A percentile compares a stretch with the other conserved stretches of the same genome.
Evolutionary conservation across 257 asterid species (phyloP).

Genomic region (Prunella vulgaris): DNA sequence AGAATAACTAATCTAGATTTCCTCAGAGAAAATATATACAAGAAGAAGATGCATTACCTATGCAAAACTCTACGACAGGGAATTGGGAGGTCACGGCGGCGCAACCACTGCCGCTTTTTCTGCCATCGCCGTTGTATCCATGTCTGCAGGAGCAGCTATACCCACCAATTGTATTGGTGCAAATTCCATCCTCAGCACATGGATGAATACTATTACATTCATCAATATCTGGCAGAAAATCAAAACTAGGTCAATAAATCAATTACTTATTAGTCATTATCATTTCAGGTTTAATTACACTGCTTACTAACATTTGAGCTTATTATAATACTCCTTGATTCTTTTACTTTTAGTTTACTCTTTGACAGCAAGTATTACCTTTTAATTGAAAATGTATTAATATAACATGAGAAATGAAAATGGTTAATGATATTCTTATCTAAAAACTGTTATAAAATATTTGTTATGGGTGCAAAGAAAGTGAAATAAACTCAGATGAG

Average conservation of each 20-base stretch:
- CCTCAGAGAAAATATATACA: too few species aligned
- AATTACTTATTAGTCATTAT: too few species aligned
- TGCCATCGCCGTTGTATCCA: conserved; percentile 43
- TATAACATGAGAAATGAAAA: too few species aligned
- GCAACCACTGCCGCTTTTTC: conserved; percentile 39
- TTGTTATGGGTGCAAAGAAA: too few species aligned
- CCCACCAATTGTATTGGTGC: conserved; percentile 34
- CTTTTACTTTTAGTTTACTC: neutral
- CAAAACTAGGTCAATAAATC: too few species aligned
- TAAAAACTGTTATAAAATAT: too few species aligned
- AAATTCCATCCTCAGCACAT: conserved; percentile 34
- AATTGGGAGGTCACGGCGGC: conserved; percentile 27
- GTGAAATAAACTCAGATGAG: too few species aligned
- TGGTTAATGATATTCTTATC: too few species aligned
- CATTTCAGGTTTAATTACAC: too few species aligned
- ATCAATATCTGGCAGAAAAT: conserved; percentile 34
- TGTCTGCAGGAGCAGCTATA: conserved; percentile 35
- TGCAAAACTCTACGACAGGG: conserved; percentile 36
- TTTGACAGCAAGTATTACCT: neutral
- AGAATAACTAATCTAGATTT: too few species aligned
- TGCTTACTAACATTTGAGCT: neutral
- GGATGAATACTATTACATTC: conserved; percentile 40
- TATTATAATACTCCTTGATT: neutral
- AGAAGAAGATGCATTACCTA: conserved; percentile 30
- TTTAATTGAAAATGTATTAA: neutral